These are phyloP conservation scores for Sporisorium graminicola DNA, from an alignment of 1,284 basidiomycete genomes.

Conservation along the genomic window DNA sequence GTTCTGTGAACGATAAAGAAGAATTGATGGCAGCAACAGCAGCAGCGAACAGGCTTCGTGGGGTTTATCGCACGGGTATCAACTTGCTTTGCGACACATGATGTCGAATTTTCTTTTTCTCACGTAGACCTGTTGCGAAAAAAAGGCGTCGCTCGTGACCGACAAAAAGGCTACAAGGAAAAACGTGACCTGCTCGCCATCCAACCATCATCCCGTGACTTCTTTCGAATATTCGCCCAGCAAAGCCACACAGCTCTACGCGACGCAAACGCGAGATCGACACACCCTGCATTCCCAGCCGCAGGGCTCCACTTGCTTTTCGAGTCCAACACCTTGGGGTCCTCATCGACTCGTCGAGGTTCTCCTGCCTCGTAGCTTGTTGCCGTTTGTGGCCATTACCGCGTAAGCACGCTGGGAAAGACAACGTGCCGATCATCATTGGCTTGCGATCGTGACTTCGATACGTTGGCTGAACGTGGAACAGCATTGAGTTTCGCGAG, in stretches of 20 bases:
- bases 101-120: slow-evolving; percentile 11
- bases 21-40: too few relatives aligned
- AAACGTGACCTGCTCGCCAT: slow-evolving; percentile 50
- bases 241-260: slow-evolving; percentile 22
- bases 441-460: background rate
- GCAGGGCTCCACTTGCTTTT: slow-evolving; percentile 3
- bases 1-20: too few relatives aligned
- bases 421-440: background rate
- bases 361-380: background rate
- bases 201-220: slow-evolving; percentile 56
- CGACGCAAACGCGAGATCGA: slow-evolving; percentile 27
- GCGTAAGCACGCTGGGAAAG: background rate
- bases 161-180: background rate
- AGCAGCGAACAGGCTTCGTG: too few relatives aligned
- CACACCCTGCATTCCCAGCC: slow-evolving; percentile 18
- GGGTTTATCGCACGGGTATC: too few relatives aligned
- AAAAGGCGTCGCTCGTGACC: background rate
- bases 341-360: background rate
- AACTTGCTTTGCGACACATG: background rate
- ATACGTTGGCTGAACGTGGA: background rate
- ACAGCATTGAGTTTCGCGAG: background rate
- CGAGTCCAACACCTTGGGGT: slow-evolving; percentile 30
- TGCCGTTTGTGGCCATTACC: background rate
- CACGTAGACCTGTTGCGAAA: background rate
- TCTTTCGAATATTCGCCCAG: slow-evolving; percentile 25